These are phyloP conservation scores for Diutina neorugosa DNA, from an alignment of 1,139 yeast genomes.

Conservation along the genomic window DNA sequence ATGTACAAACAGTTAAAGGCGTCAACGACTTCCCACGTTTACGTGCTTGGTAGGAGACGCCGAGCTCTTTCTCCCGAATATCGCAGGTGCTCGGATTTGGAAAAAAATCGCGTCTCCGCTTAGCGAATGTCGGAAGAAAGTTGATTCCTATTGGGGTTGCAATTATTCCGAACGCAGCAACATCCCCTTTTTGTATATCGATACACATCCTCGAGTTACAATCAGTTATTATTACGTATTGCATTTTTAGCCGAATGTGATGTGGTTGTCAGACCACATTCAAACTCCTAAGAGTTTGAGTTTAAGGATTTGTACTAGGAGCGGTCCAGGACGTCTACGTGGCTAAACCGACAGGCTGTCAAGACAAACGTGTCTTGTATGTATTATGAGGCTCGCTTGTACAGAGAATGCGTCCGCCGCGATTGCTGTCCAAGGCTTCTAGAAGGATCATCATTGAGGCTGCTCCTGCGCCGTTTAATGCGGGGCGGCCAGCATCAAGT, in stretches of 20 bases:
- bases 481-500: background rate
- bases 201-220: too few species aligned
- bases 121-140: background rate
- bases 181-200: background rate
- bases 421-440: background rate
- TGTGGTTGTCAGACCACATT: too few species aligned
- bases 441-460: background rate
- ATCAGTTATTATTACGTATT: too few species aligned
- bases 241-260: too few species aligned
- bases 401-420: background rate
- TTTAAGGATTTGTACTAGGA: too few species aligned
- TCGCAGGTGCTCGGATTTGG: background rate
- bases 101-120: background rate
- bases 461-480: background rate
- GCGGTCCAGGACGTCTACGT: background rate
- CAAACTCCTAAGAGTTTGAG: too few species aligned
- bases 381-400: background rate
- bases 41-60: background rate
- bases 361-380: background rate
- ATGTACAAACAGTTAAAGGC: too few species aligned
- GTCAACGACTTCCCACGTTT: too few species aligned
- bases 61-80: background rate
- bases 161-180: background rate
- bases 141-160: background rate
- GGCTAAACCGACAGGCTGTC: background rate